These are phyloP conservation scores for Aspergillus sp. DNA, from an alignment of 2,329 filamentous ascomycete species.

Conservation along the genomic window DNA sequence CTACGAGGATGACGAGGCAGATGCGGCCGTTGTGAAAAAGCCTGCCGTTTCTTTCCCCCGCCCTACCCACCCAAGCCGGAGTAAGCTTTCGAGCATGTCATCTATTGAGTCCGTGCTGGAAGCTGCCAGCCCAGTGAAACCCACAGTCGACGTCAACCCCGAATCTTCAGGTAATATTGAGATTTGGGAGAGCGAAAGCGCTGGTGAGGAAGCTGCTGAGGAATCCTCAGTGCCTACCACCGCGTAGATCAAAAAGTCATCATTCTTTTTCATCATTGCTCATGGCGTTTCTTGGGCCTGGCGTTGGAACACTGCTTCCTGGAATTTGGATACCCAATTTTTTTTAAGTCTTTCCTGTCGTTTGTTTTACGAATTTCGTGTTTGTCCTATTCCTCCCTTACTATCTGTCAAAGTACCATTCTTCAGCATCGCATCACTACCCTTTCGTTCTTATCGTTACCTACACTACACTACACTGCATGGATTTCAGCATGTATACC, in stretches of 20 bases:
- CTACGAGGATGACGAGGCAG: constrained; percentile 55
- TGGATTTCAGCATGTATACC: constrained; percentile 9
- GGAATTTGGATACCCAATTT: constrained; percentile 10
- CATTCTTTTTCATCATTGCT: neutral
- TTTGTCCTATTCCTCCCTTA: neutral
- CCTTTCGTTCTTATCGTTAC: neutral
- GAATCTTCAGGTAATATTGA: constrained; percentile 54
- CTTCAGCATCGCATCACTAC: neutral
- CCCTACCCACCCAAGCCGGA: constrained; percentile 13
- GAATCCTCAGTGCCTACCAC: neutral
- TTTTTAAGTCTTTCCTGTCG: neutral
- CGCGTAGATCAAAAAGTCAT: neutral
- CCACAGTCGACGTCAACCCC: constrained; percentile 45
- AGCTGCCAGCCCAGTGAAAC: constrained; percentile 15
- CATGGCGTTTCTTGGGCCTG: neutral
- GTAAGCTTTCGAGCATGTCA: constrained; percentile 24
- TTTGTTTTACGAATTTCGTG: neutral
- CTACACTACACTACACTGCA: constrained; percentile 1
- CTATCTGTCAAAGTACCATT: neutral
- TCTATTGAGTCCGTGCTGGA: constrained; percentile 29
- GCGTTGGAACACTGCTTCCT: neutral
- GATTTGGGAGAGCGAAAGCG: constrained; percentile 69
- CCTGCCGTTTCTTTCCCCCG: constrained; percentile 7
- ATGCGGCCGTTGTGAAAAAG: constrained; percentile 18
- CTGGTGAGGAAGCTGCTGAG: constrained; percentile 52